phyloP scores from a whole-genome alignment of 441 rosid species.

The Euphorbia celastroides region DNA sequence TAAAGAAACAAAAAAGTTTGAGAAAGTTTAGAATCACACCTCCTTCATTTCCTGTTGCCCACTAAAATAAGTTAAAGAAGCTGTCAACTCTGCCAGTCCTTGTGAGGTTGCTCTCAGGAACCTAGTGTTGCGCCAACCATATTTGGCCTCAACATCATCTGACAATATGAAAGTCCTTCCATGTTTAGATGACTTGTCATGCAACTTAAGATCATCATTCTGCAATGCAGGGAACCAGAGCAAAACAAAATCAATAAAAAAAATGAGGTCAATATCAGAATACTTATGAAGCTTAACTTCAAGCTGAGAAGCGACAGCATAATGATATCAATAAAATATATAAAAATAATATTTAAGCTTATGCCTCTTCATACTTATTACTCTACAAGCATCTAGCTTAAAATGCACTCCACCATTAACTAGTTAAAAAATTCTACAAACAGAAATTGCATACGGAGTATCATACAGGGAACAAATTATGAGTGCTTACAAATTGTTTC shows the following conservation, averaged over 20 bases:
- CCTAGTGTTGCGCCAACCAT: constrained; percentile 53
- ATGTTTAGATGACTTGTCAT: constrained; percentile 46
- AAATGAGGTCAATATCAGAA: constrained; percentile 9
- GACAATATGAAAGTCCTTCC: constrained; percentile 49
- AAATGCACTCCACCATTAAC: background rate
- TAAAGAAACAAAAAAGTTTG: constrained; percentile 4
- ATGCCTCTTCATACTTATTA: background rate
- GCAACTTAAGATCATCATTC: constrained; percentile 70
- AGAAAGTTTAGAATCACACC: constrained; percentile 35
- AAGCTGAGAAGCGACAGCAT: background rate
- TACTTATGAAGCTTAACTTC: background rate
- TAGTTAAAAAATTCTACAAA: background rate
- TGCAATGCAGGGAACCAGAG: constrained; percentile 40
- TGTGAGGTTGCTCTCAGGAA: constrained; percentile 56
- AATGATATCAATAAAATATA: background rate
- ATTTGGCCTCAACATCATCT: constrained; percentile 41
- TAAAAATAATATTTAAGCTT: background rate
- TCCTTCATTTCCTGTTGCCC: constrained; percentile 48
- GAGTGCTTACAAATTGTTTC: background rate
- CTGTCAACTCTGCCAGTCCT: constrained; percentile 66
- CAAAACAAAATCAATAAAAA: constrained; percentile 26
- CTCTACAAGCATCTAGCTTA: background rate
- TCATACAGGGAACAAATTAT: too few relatives aligned
- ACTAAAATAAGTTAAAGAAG: constrained; percentile 66
- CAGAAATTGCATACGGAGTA: too few relatives aligned